Percentiles rank a stretch among this genome's conserved stretches.
phyloP scores from a whole-genome alignment of 176 grass and related monocot genomes.

The Coix lacrymajobi region DNA sequence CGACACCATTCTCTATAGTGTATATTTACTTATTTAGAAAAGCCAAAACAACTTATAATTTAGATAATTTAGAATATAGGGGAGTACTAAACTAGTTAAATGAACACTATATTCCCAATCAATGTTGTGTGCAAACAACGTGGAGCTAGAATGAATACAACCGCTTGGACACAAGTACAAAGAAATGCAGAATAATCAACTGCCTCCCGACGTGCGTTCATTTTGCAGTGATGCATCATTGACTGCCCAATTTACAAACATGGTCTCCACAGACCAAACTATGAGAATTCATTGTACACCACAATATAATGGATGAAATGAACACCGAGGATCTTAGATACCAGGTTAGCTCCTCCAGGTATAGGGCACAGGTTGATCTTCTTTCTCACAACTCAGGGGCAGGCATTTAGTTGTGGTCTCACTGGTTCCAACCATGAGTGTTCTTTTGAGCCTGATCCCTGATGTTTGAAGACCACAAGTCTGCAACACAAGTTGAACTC shows the following conservation, averaged over 20 bases:
- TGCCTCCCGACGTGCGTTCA: not conserved
- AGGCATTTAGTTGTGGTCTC: not conserved
- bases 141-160: not conserved
- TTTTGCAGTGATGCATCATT: not conserved
- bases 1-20: not conserved
- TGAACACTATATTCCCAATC: not conserved
- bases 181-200: not conserved
- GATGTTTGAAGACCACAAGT: not conserved
- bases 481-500: not conserved
- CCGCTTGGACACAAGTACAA: not conserved
- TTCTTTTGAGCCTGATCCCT: not conserved
- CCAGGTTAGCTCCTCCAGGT: not conserved
- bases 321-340: not conserved
- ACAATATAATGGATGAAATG: constrained; percentile 12
- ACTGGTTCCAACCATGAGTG: not conserved
- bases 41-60: too few relatives aligned
- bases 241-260: constrained; percentile 13
- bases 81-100: not conserved
- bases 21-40: too few relatives aligned
- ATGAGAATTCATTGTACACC: constrained; percentile 20
- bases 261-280: not conserved
- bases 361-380: not conserved
- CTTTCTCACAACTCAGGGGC: not conserved
- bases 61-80: too few relatives aligned
- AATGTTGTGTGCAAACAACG: not conserved